Evolutionary conservation across 2,329 filamentous ascomycete genomes (phyloP).

Genomic region (Botrytis pseudocinerea): DNA sequence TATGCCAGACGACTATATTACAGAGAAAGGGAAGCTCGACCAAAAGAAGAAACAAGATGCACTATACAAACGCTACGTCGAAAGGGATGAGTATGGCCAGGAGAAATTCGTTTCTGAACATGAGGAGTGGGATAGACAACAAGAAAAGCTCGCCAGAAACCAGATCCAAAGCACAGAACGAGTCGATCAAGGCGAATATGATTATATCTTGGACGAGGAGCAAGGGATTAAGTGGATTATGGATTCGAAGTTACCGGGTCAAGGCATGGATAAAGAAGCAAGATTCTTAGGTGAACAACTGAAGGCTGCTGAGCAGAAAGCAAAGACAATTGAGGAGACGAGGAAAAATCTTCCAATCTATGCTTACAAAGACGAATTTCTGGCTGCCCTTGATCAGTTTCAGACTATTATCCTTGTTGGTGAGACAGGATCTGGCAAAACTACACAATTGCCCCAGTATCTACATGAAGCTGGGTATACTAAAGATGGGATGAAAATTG

Average conservation of each 20-base stretch:
- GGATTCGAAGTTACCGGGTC: slow-evolving; percentile 71
- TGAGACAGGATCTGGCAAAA: slow-evolving; percentile 94
- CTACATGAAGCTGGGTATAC: slow-evolving; percentile 89
- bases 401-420: slow-evolving; percentile 91
- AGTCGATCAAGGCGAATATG: slow-evolving; percentile 80
- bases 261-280: slow-evolving; percentile 75
- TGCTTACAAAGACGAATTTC: slow-evolving; percentile 78
- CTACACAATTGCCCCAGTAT: slow-evolving; percentile 92
- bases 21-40: slow-evolving; percentile 87
- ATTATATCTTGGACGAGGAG: slow-evolving; percentile 88
- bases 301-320: slow-evolving; percentile 84
- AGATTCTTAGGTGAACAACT: slow-evolving; percentile 76
- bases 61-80: slow-evolving; percentile 86
- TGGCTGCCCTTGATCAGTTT: slow-evolving; percentile 81
- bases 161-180: slow-evolving; percentile 76
- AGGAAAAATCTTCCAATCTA: slow-evolving; percentile 90
- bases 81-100: slow-evolving; percentile 81
- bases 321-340: slow-evolving; percentile 85
- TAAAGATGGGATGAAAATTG: slow-evolving; percentile 79
- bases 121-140: slow-evolving; percentile 93
- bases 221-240: slow-evolving; percentile 84
- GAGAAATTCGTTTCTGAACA: slow-evolving; percentile 92
- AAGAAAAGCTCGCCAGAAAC: slow-evolving; percentile 81
- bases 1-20: slow-evolving; percentile 94
- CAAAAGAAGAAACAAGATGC: slow-evolving; percentile 84